Conservation (phyloP, 495 filamentous ascomycete species). For the Penicillium antarcticum region DNA sequence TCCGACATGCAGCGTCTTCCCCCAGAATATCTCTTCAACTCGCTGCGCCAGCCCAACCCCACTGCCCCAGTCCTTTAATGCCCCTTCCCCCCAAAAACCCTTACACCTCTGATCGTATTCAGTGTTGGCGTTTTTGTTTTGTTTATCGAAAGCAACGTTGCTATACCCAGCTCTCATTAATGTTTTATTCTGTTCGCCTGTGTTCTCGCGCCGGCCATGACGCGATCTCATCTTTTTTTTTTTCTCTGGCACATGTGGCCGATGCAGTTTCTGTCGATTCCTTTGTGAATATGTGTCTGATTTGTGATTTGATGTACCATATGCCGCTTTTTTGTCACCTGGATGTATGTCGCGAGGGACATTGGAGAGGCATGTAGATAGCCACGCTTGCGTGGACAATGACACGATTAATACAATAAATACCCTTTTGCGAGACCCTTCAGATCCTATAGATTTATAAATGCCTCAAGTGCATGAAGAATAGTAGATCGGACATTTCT, state of each 20-base stretch:
- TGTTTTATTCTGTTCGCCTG: constrained; percentile 25
- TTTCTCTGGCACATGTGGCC: neutral
- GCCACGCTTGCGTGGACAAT: constrained; percentile 26
- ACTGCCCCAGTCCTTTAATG: constrained; percentile 37
- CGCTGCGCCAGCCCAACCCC: constrained; percentile 40
- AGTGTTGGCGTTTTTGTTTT: constrained; percentile 30
- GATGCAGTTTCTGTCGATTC: neutral
- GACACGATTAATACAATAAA: constrained; percentile 18
- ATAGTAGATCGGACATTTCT: too few relatives aligned
- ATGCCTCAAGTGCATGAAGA: too few relatives aligned
- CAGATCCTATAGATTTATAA: too few relatives aligned
- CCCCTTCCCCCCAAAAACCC: constrained; percentile 12
- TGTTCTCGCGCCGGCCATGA: constrained; percentile 14
- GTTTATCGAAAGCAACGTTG: constrained; percentile 26
- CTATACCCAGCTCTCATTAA: constrained; percentile 36
- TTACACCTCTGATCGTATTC: constrained; percentile 17
- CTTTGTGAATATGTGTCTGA: constrained; percentile 9
- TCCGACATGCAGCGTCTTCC: constrained; percentile 77
- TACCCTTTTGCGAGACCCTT: constrained; percentile 1
- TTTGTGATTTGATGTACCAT: constrained; percentile 20
- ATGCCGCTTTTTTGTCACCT: constrained; percentile 10
- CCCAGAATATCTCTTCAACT: constrained; percentile 73
- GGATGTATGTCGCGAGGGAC: constrained; percentile 11
- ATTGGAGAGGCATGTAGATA: constrained; percentile 28
- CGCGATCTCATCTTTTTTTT: constrained; percentile 8